Evolutionary conservation across 352 stramenopile genomes (phyloP), one percentile per base, ranked within the genome.

Genomic region (Phytophthora kernoviae): DNA sequence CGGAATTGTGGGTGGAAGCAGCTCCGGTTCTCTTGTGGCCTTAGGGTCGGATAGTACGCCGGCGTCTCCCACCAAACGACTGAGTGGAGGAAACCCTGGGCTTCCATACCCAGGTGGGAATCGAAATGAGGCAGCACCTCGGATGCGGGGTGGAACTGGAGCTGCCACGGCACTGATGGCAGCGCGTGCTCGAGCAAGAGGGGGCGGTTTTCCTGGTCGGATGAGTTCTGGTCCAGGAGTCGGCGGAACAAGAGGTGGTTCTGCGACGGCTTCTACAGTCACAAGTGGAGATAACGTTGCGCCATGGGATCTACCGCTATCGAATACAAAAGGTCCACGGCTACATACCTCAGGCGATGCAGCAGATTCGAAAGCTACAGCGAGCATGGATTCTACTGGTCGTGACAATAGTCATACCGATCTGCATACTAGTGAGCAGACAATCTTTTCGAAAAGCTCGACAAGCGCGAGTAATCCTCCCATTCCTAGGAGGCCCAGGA

Each of bases 151-250:
- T 0, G 80, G 68, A 51, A 60, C 74, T 20, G 81, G 74, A 26
- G 85, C 85, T 30, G 72, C 83, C 1, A 94, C 86, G 39, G 85
- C 85, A 5, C 58, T 94, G 21, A 75, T 94, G 46, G 85, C 85
- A 20, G 85, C 85, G 18, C 68, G 85, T 57, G 85, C 81, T 12
- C 72, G 85, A 44, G 85, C 85, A 15, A 59, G 85, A 7, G 68
- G 68, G 45, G 81, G 85, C 20, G 83, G 67, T 4, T 71, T 91
- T 1, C 70, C 75, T 6, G 70, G 75, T 12, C 75, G 82, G 21
- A 56, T 77, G 15, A 75, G 84, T 15, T 12, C 43, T 49, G 80
- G 77, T 0, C 76, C 80, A 26, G 79, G 79, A 15, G 34, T 79
- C 15, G 43, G 70, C 53, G 54, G 44, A 55, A 26, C 56, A 5